A percentile compares a stretch with the other conserved stretches of the same genome.
phyloP scores from a whole-genome alignment of 2,329 filamentous ascomycete species.

The Davidsoniella neocaledoniae region DNA sequence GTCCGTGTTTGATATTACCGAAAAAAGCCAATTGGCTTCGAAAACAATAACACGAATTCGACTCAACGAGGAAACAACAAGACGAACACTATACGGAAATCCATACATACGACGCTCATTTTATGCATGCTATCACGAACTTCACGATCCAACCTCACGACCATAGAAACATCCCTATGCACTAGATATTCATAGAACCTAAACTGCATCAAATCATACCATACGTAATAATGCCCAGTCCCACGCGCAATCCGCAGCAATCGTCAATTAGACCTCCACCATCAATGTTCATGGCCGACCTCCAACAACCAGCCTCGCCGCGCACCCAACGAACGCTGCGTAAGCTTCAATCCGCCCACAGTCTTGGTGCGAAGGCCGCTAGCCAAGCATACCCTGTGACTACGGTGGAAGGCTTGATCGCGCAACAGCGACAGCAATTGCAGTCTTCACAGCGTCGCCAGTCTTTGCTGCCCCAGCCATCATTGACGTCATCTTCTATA shows the following conservation, averaged over 20 bases:
- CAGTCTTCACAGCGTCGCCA: conserved; percentile 13
- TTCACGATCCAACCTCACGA: not conserved
- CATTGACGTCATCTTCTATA: conserved; percentile 3
- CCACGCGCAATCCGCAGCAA: conserved; percentile 1
- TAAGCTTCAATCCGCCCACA: conserved; percentile 61
- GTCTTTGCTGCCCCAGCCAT: conserved; percentile 12
- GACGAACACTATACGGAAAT: too few species aligned
- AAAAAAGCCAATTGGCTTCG: too few species aligned
- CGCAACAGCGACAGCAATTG: conserved; percentile 36
- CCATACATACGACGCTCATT: too few species aligned
- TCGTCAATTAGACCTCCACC: not conserved
- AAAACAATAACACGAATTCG: too few species aligned
- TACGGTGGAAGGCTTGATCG: conserved; percentile 27
- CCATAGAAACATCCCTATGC: not conserved
- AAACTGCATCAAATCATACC: too few species aligned
- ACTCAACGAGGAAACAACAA: too few species aligned
- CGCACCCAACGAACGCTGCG: conserved; percentile 51
- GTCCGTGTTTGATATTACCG: too few species aligned
- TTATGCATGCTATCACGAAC: not conserved
- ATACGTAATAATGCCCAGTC: conserved; percentile 1
- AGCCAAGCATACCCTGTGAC: conserved; percentile 26
- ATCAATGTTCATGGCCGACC: conserved; percentile 19
- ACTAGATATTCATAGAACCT: not conserved
- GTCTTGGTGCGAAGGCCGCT: conserved; percentile 39
- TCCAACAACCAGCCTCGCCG: conserved; percentile 42